Base-by-base conservation (phyloP, 2,329 filamentous ascomycete genomes). In the Xylariaceae sp. region DNA sequence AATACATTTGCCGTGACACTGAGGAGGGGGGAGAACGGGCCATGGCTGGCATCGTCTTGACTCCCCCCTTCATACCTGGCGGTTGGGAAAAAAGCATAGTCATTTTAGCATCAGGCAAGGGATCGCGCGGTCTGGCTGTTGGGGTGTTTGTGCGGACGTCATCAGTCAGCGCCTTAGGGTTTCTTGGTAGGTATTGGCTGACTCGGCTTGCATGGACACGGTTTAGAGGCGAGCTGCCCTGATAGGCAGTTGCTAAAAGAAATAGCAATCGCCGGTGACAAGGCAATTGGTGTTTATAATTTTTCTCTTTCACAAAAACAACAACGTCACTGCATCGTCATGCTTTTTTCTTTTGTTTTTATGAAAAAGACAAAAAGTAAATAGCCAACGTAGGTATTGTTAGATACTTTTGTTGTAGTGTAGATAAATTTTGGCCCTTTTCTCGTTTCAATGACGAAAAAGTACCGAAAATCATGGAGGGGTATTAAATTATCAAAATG, bases 21-120 rank as follows among this genome's bases (percentile, higher is more conserved):
- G 42, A 42, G 27, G 19, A 43, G 41, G 11, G 39, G 40, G 11
- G 29, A 46, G 0, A 12, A n/a, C 12, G 30, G 48, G 53, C 30
- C 4, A 30, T 34, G 42, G 30, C 19, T 19, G 19, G 19, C 29
- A 26, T 45, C 49, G 40, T 51, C 31, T 49, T 47, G 46, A 43
- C 1, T 9, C 3, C 35, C 35, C 26, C 37, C 9, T 47, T 49
- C 7, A 39, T 37, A 44, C n/a, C 29, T 51, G n/a, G 9, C 8
- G 51, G 47, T 51, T 51, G 54, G 43, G 50, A 53, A 50, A 56
- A 54, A 57, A 50, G 51, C 30, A 57, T 57, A 12, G 9, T 48
- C 29, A 41, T 53, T 51, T 32, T 45, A 51, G 43, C 35, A 54
- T 50, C n/a, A 42, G 40, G 43, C 30, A 44, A 41, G 12, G 39